Conservation (phyloP, 495 filamentous ascomycete species). For the Neohortaea acidophila region DNA sequence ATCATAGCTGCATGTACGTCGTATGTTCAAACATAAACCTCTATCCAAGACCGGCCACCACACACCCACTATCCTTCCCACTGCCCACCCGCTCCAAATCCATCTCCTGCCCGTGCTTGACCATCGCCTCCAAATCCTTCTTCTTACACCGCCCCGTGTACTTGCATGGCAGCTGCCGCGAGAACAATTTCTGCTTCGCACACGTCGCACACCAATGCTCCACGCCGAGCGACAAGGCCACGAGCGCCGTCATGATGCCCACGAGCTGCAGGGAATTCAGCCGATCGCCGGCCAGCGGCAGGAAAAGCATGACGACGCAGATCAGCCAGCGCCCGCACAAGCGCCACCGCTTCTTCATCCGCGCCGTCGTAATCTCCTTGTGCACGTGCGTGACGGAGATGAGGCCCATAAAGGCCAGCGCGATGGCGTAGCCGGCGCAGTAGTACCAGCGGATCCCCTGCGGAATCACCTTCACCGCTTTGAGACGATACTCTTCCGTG, state of each 20-base stretch:
- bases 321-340: conserved; percentile 34
- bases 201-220: conserved; percentile 38
- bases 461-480: conserved; percentile 31
- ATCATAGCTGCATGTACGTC: too few species aligned
- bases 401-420: conserved; percentile 36
- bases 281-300: conserved; percentile 29
- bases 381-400: conserved; percentile 33
- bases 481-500: conserved; percentile 30
- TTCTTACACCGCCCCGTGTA: conserved; percentile 29
- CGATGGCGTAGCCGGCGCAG: conserved; percentile 38
- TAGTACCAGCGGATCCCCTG: conserved; percentile 43
- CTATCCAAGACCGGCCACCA: too few species aligned
- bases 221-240: conserved; percentile 32
- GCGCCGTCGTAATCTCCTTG: conserved; percentile 27
- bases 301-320: conserved; percentile 31
- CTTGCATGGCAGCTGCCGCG: conserved; percentile 17
- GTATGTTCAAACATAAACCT: too few species aligned
- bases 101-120: conserved; percentile 22
- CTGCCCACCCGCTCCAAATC: conserved; percentile 28
- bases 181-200: conserved; percentile 22
- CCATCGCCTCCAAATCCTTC: conserved; percentile 25
- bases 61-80: conserved; percentile 20
- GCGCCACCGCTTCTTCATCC: conserved; percentile 33
- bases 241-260: conserved; percentile 33
- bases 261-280: conserved; percentile 37